A percentile compares a stretch with the other conserved stretches of the same genome.
Evolutionary conservation across 176 grass and related monocot genomes (phyloP).

Genomic region (Aegilops speltoides): DNA sequence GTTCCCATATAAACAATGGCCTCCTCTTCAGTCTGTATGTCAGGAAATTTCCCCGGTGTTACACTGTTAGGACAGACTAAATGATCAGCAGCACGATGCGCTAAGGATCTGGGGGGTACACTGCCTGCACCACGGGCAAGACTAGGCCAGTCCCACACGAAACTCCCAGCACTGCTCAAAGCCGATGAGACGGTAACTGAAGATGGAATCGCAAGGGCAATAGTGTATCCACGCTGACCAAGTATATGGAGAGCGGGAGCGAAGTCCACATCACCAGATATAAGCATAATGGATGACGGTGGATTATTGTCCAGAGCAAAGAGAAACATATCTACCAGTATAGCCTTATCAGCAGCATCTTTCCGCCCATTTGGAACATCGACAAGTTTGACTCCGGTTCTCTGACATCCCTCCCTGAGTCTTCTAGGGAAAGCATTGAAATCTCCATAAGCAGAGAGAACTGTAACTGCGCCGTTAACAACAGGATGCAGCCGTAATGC

Average conservation of each 20-base stretch:
- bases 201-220: conserved; percentile 68
- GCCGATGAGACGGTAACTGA: conserved; percentile 69
- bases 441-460: conserved; percentile 93
- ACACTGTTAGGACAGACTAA: conserved; percentile 30
- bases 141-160: conserved; percentile 81
- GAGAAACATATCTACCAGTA: conserved; percentile 84
- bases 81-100: conserved; percentile 31
- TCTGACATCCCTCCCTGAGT: conserved; percentile 89
- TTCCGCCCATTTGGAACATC: conserved; percentile 86
- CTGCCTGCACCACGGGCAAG: conserved; percentile 73
- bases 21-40: conserved; percentile 65
- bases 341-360: conserved; percentile 88
- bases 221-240: conserved; percentile 76
- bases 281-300: conserved; percentile 77
- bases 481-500: conserved; percentile 72
- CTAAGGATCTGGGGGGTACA: conserved; percentile 44
- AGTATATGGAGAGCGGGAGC: conserved; percentile 84
- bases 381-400: conserved; percentile 83
- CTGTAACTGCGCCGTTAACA: conserved; percentile 69
- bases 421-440: conserved; percentile 92
- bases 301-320: conserved; percentile 79
- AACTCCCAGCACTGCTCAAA: conserved; percentile 71
- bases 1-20: conserved; percentile 66
- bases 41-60: conserved; percentile 28
- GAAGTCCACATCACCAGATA: conserved; percentile 89